Evolutionary conservation across 768 basidiomycete species (phyloP).

Genomic region (Lentinula lateritia): DNA sequence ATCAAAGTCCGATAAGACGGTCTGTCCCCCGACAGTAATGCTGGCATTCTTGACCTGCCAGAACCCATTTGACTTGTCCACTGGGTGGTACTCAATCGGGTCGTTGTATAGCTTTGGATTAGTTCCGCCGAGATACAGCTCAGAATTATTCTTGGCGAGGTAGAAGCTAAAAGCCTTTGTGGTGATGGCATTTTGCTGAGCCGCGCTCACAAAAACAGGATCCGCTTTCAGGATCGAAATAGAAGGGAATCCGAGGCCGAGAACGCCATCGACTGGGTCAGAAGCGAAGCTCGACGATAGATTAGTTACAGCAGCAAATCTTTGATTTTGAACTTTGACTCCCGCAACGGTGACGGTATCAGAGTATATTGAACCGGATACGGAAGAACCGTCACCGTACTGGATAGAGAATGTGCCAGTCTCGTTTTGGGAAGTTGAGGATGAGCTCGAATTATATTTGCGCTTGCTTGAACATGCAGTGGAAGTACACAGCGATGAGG

Average conservation of each 20-base stretch:
- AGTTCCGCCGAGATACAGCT: slow-evolving; percentile 50
- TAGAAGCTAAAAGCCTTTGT: slow-evolving; percentile 40
- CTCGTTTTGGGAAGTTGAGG: slow-evolving; percentile 20
- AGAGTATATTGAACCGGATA: slow-evolving; percentile 26
- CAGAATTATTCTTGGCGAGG: slow-evolving; percentile 32
- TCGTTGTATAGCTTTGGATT: slow-evolving; percentile 38
- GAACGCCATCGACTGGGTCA: slow-evolving; percentile 13
- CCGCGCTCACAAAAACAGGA: slow-evolving; percentile 37
- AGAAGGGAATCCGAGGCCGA: slow-evolving; percentile 30
- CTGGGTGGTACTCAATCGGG: slow-evolving; percentile 26
- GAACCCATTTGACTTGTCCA: slow-evolving; percentile 18
- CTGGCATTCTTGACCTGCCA: slow-evolving; percentile 19
- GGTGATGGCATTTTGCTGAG: slow-evolving; percentile 23
- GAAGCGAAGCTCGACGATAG: slow-evolving; percentile 22
- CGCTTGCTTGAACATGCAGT: slow-evolving; percentile 18
- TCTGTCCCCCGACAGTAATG: slow-evolving; percentile 10
- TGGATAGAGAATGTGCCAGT: slow-evolving; percentile 24
- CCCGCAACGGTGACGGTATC: slow-evolving; percentile 21
- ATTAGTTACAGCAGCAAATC: slow-evolving; percentile 28
- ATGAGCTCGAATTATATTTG: slow-evolving; percentile 17
- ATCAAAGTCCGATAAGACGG: slow-evolving; percentile 10
- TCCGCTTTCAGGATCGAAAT: slow-evolving; percentile 25
- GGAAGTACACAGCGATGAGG: slow-evolving; percentile 16
- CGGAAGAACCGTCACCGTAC: slow-evolving; percentile 34
- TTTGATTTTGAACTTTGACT: slow-evolving; percentile 15